Conservation (phyloP, 2,329 filamentous ascomycete genomes). For the Phaeosphaeria sp. region DNA sequence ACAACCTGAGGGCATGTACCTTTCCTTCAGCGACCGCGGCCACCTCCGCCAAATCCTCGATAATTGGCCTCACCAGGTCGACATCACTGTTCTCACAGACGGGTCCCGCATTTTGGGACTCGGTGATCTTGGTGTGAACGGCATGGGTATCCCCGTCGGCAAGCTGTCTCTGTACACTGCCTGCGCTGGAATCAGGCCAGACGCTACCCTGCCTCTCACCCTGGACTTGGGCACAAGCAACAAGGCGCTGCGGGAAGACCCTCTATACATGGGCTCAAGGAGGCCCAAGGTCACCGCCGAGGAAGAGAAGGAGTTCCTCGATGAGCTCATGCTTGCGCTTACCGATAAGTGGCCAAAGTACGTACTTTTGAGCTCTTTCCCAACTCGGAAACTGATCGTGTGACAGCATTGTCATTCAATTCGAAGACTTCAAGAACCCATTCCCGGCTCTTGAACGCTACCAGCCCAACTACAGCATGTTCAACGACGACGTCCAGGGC, state of each 20-base stretch:
- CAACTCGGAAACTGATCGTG: conserved; percentile 36
- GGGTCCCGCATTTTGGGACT: conserved; percentile 92
- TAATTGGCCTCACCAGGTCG: conserved; percentile 94
- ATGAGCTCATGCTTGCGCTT: conserved; percentile 94
- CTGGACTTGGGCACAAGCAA: conserved; percentile 70
- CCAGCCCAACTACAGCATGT: conserved; percentile 87
- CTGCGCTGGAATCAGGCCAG: conserved; percentile 90
- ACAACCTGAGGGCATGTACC: conserved; percentile 91
- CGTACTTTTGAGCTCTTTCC: conserved; percentile 36
- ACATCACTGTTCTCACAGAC: conserved; percentile 97
- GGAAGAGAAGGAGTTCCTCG: conserved; percentile 89
- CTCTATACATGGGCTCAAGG: conserved; percentile 90
- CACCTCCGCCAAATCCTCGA: conserved; percentile 85
- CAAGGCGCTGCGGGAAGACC: conserved; percentile 71
- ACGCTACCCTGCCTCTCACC: conserved; percentile 67
- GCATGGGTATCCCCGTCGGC: conserved; percentile 96
- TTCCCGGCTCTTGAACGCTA: conserved; percentile 94
- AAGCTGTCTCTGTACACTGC: conserved; percentile 95
- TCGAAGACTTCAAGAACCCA: conserved; percentile 97
- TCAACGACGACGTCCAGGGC: conserved; percentile 98
- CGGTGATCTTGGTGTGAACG: conserved; percentile 94
- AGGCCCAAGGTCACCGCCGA: conserved; percentile 78
- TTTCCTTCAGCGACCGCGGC: conserved; percentile 92
- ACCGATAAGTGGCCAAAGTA: conserved; percentile 76
- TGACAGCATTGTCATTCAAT: conserved; percentile 78